phyloP scores from a whole-genome alignment of 495 filamentous ascomycete genomes.

The Venustampulla echinocandica region DNA sequence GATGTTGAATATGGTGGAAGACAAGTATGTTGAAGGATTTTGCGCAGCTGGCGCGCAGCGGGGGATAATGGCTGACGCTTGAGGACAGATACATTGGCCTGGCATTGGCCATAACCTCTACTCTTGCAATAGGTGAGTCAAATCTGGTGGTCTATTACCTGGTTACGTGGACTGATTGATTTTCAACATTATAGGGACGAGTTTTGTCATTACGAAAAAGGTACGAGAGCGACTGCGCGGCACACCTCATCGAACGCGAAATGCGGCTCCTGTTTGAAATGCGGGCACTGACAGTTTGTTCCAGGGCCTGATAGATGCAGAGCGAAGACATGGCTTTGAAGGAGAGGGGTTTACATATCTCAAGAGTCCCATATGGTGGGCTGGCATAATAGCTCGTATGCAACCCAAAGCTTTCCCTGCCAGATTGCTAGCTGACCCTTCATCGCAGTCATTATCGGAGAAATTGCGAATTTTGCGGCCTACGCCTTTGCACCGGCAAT shows the following conservation, averaged over 20 bases:
- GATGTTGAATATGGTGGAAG: slow-evolving; percentile 70
- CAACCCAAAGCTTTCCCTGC: slow-evolving; percentile 1
- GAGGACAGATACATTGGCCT: slow-evolving; percentile 23
- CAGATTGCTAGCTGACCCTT: slow-evolving; percentile 16
- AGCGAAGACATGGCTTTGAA: slow-evolving; percentile 87
- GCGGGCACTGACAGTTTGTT: slow-evolving; percentile 15
- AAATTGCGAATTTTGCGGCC: slow-evolving; percentile 92
- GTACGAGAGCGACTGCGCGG: slow-evolving; percentile 9
- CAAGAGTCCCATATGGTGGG: slow-evolving; percentile 91
- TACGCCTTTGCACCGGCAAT: slow-evolving; percentile 98
- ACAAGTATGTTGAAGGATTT: slow-evolving; percentile 58
- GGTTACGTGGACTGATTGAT: background rate
- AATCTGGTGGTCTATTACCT: background rate
- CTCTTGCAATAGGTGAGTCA: slow-evolving; percentile 66
- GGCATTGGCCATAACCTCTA: slow-evolving; percentile 77
- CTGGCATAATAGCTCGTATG: slow-evolving; percentile 79
- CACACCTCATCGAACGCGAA: no score
- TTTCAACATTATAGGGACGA: slow-evolving; percentile 35
- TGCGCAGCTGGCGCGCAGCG: background rate
- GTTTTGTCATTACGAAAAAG: slow-evolving; percentile 27
- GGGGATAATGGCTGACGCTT: slow-evolving; percentile 10
- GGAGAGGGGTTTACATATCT: slow-evolving; percentile 94
- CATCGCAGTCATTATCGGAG: slow-evolving; percentile 65
- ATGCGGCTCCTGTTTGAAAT: no score
- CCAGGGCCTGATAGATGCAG: slow-evolving; percentile 83